Evolutionary conservation across 306 rosid genomes (phyloP).

Genomic region (Casuarina cunninghamiana): DNA sequence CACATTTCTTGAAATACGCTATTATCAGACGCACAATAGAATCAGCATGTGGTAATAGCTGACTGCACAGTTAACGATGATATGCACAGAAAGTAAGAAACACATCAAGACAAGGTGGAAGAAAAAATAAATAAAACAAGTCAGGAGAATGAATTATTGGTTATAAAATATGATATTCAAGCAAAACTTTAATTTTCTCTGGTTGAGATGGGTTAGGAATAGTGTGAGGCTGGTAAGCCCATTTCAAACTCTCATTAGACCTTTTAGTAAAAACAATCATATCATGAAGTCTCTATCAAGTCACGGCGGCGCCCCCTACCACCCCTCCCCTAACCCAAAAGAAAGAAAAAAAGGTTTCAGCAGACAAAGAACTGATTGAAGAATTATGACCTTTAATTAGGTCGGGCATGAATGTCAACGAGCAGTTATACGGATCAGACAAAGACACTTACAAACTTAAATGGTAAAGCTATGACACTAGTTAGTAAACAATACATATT

Average conservation of each 20-base stretch:
- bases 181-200: not conserved
- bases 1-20: conserved; percentile 66
- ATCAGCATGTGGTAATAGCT: conserved; percentile 74
- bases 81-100: conserved; percentile 28
- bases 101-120: conserved; percentile 14
- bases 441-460: not conserved
- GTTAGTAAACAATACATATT: too few species aligned
- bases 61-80: conserved; percentile 54
- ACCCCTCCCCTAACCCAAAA: not conserved
- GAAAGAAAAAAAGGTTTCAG: not conserved
- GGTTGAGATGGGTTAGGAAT: not conserved
- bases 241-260: not conserved
- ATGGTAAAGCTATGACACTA: not conserved
- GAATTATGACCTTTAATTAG: not conserved
- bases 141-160: not conserved
- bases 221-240: not conserved
- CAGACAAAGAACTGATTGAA: not conserved
- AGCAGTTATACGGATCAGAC: not conserved
- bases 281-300: not conserved
- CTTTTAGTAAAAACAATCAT: not conserved
- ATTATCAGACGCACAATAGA: conserved; percentile 56
- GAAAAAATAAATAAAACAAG: conserved; percentile 5
- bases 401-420: not conserved
- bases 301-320: not conserved
- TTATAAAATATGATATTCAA: not conserved